A percentile compares a stretch with the other conserved stretches of the same genome.
phyloP scores from a whole-genome alignment of 2,329 filamentous ascomycete species.

The Delphinella strobiligena region DNA sequence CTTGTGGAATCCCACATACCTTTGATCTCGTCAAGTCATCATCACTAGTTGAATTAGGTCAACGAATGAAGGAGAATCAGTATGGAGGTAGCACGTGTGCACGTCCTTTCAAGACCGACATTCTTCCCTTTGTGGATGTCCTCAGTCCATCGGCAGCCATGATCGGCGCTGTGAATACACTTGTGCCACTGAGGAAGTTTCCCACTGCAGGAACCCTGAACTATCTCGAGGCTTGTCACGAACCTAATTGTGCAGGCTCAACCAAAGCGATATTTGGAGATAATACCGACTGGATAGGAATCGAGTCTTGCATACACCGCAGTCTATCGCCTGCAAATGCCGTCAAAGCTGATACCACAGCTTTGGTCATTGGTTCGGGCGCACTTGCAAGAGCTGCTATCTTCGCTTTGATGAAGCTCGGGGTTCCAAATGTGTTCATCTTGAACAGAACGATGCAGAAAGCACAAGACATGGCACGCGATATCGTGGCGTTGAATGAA shows the following conservation, averaged over 20 bases:
- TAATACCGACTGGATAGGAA: conserved; percentile 74
- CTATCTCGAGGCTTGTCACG: conserved; percentile 37
- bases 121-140: conserved; percentile 51
- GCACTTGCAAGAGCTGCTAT: conserved; percentile 70
- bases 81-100: conserved; percentile 64
- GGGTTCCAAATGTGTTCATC: conserved; percentile 63
- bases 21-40: conserved; percentile 52
- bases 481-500: conserved; percentile 51
- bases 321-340: conserved; percentile 60
- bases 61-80: conserved; percentile 52
- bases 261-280: conserved; percentile 63
- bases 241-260: conserved; percentile 52
- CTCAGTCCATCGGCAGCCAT: conserved; percentile 61
- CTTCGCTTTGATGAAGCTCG: conserved; percentile 66
- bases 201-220: conserved; percentile 45
- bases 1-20: conserved; percentile 55
- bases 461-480: conserved; percentile 53
- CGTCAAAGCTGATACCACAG: conserved; percentile 39
- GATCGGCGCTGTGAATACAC: conserved; percentile 65
- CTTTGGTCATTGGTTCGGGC: conserved; percentile 45
- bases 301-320: conserved; percentile 58
- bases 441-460: conserved; percentile 59
- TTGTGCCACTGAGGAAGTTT: conserved; percentile 38
- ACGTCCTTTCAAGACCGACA: conserved; percentile 62
- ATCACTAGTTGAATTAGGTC: conserved; percentile 50